A percentile compares a stretch with the other conserved stretches of the same genome.
phyloP scores from a whole-genome alignment of 1,284 basidiomycete genomes.

The Rhodotorula glutinis region DNA sequence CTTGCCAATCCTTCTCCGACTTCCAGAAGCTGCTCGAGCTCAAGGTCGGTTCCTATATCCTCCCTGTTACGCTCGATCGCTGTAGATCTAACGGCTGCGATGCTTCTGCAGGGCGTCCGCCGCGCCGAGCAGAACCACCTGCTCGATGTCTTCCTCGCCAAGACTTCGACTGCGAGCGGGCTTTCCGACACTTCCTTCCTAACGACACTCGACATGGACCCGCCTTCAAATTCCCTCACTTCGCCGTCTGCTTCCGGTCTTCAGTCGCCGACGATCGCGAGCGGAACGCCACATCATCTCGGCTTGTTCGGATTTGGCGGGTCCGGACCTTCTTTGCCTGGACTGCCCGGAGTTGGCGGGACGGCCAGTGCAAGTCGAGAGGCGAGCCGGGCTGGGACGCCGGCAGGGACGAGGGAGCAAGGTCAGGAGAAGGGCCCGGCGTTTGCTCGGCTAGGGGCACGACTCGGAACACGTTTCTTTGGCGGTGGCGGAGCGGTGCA shows the following conservation, averaged over 20 bases:
- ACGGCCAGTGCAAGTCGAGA: conserved; percentile 1
- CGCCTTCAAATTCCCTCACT: conserved; percentile 45
- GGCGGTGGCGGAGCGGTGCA: background rate
- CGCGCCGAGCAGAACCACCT: conserved; percentile 81
- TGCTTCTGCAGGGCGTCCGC: conserved; percentile 62
- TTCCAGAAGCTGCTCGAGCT: conserved; percentile 98
- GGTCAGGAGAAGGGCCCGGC: conserved; percentile 26
- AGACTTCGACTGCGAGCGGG: conserved; percentile 82
- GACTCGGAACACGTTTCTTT: conserved; percentile 40
- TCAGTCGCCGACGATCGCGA: conserved; percentile 21
- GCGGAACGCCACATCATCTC: conserved; percentile 4
- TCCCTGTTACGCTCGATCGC: background rate
- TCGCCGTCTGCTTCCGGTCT: conserved; percentile 34
- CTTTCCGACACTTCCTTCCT: conserved; percentile 84
- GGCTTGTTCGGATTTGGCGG: conserved; percentile 8
- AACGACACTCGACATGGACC: conserved; percentile 90
- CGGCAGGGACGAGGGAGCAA: conserved; percentile 8
- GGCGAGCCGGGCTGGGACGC: conserved; percentile 19
- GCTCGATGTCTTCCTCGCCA: conserved; percentile 82
- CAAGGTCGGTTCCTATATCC: conserved; percentile 54
- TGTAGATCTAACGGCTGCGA: no score
- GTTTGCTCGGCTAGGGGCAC: conserved; percentile 41
- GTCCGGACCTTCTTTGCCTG: background rate
- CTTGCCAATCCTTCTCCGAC: conserved; percentile 87
- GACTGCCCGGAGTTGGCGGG: conserved; percentile 1